Conservation (phyloP, 768 basidiomycete genomes). For the Kwoniella bestiolae region DNA sequence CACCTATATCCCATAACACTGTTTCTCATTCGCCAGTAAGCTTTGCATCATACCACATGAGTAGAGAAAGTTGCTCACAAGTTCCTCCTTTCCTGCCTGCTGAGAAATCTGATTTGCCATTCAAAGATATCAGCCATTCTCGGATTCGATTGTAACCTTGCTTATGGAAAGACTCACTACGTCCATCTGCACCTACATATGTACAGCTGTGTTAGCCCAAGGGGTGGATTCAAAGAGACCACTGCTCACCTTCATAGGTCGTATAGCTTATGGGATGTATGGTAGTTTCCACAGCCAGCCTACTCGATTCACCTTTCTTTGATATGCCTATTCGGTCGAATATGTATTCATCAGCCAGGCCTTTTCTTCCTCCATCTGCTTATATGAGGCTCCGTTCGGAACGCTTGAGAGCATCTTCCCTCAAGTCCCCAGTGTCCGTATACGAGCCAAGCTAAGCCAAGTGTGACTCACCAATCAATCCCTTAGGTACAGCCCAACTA, state of each 20-base stretch:
- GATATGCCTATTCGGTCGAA: slow-evolving; percentile 31
- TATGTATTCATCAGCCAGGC: neutral
- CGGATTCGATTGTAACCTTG: neutral
- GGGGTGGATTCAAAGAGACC: neutral
- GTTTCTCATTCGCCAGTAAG: too few species aligned
- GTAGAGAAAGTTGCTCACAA: slow-evolving; percentile 9
- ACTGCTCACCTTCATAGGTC: slow-evolving; percentile 43
- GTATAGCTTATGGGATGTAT: slow-evolving; percentile 51
- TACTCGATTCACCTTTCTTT: slow-evolving; percentile 35
- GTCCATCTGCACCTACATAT: slow-evolving; percentile 27
- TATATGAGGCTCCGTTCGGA: too few species aligned
- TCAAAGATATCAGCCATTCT: neutral
- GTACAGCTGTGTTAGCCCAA: neutral
- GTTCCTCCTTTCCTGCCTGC: slow-evolving; percentile 38
- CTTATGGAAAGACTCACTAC: slow-evolving; percentile 14
- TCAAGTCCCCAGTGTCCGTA: too few species aligned
- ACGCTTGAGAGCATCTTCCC: too few species aligned
- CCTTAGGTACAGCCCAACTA: slow-evolving; percentile 49
- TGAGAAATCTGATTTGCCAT: slow-evolving; percentile 25
- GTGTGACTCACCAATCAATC: slow-evolving; percentile 38
- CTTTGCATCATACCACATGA: too few species aligned
- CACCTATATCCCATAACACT: slow-evolving; percentile 53
- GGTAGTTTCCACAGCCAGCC: slow-evolving; percentile 48
- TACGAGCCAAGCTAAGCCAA: too few species aligned
- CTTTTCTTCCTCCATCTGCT: neutral